Evolutionary conservation across 805 yeast species (phyloP).

Genomic region (Myxozyma lipomycoides): DNA sequence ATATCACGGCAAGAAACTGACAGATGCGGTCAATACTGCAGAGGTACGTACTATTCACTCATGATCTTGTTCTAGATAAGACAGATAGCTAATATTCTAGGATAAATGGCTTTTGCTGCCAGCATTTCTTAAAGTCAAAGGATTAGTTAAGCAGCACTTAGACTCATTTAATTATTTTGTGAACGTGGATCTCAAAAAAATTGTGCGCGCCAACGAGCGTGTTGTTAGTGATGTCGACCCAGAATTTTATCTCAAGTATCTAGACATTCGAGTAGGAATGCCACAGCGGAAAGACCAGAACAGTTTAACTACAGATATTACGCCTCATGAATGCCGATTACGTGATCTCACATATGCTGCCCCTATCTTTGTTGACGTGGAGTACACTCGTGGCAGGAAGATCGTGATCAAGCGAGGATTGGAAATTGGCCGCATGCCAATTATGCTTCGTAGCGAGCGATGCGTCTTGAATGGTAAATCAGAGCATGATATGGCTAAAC

Average conservation of each 20-base stretch:
- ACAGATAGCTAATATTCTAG: constrained; percentile 4
- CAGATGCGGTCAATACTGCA: constrained; percentile 86
- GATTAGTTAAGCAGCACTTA: constrained; percentile 92
- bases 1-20: constrained; percentile 78
- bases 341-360: constrained; percentile 95
- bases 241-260: constrained; percentile 85
- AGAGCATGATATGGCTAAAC: constrained; percentile 78
- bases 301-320: constrained; percentile 35
- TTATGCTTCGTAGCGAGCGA: constrained; percentile 90
- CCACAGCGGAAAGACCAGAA: constrained; percentile 41
- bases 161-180: constrained; percentile 98
- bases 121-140: constrained; percentile 92
- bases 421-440: constrained; percentile 98
- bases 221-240: constrained; percentile 96
- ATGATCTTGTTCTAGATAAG: not conserved
- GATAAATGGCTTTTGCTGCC: constrained; percentile 97
- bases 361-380: constrained; percentile 94
- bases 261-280: constrained; percentile 84
- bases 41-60: constrained; percentile 38
- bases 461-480: constrained; percentile 78
- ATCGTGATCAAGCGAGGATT: constrained; percentile 84
- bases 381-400: constrained; percentile 90
- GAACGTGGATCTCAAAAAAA: constrained; percentile 87
- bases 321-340: constrained; percentile 94
- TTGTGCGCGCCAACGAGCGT: constrained; percentile 82